Base-by-base conservation (phyloP, 169 alveolate genomes). In the Cytauxzoon felis region DNA sequence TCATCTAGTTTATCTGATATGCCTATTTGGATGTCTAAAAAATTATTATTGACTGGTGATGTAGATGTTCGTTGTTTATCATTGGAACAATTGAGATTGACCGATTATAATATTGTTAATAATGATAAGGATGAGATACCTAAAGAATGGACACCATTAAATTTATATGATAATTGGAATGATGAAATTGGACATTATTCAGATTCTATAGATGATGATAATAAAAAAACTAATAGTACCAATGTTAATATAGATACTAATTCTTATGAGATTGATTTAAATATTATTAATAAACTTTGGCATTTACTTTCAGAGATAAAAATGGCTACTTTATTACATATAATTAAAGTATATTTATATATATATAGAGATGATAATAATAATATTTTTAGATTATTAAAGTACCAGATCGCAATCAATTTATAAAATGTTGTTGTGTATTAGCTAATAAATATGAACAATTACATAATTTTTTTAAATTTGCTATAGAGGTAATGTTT, bases 381-480 rank as follows among this genome's bases (percentile, higher is more conserved):
- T 51, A 6, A 51, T 2, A 32, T 11, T 51, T 54, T 57, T 56
- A 66, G 56, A 68, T 57, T 16, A 72, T 56, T 13, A 65, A 68
- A 36, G 33, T 64, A 11, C 84, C 81, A 11, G 84, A 73, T 43
- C 32, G 62, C 54, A 42, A 36, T 21, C 53, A 41, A 34, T 48
- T 73, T 21, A 66, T 73, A 9, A 21, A 50, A 11, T 70, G 65
- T 38, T 26, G 63, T 18, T 52, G 62, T 13, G 32, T 33, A 5
- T 21, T 73, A 16, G 78, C 84, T 7, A 73, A 73, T 64, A 62
- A 73, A 40, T 73, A 64, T 51, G 84, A 73, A 21, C 72, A 73
- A 32, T 48, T 73, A 49, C 72, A 57, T 40, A 3, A 60, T 21
- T 65, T 73, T 40, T 67, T 73, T 13, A 63, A 56, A 0, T 13